Conservation (phyloP, 306 rosid genomes). For the Gynostemma pentaphyllum region DNA sequence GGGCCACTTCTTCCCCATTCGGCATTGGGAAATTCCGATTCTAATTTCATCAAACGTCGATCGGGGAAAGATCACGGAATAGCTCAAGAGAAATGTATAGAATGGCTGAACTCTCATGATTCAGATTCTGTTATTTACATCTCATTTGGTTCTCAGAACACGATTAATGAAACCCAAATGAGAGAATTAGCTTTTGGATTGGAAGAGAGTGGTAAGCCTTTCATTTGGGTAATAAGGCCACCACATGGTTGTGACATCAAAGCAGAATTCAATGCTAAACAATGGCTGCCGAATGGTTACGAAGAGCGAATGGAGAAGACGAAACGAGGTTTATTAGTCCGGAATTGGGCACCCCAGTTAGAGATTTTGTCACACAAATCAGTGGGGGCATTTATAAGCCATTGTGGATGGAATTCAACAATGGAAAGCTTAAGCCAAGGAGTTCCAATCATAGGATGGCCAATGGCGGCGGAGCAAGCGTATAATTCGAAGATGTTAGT, state of each 20-base stretch:
- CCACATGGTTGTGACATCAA: conserved; percentile 47
- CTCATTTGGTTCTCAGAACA: conserved; percentile 82
- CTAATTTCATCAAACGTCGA: conserved; percentile 12
- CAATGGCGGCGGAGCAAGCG: conserved; percentile 66
- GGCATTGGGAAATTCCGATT: neutral
- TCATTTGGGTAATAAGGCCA: conserved; percentile 71
- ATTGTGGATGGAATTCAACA: conserved; percentile 88
- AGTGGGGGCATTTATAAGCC: conserved; percentile 54
- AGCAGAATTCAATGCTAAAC: conserved; percentile 25
- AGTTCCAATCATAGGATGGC: conserved; percentile 71
- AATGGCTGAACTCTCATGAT: conserved; percentile 40
- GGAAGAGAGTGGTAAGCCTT: conserved; percentile 38
- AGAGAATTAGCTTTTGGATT: conserved; percentile 55
- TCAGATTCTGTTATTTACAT: conserved; percentile 48
- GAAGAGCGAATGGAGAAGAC: conserved; percentile 37
- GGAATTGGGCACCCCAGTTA: conserved; percentile 72
- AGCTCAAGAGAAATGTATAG: conserved; percentile 26
- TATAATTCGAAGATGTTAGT: conserved; percentile 62
- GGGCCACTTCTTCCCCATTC: conserved; percentile 42
- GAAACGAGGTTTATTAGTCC: conserved; percentile 35
- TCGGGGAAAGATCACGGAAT: conserved; percentile 40
- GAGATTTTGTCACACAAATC: conserved; percentile 53
- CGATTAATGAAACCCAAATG: conserved; percentile 48
- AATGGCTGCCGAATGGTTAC: conserved; percentile 61
- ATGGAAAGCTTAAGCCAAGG: conserved; percentile 65